phyloP scores from a whole-genome alignment of 352 stramenopile genomes.

The Globisporangium sylvaticum region DNA sequence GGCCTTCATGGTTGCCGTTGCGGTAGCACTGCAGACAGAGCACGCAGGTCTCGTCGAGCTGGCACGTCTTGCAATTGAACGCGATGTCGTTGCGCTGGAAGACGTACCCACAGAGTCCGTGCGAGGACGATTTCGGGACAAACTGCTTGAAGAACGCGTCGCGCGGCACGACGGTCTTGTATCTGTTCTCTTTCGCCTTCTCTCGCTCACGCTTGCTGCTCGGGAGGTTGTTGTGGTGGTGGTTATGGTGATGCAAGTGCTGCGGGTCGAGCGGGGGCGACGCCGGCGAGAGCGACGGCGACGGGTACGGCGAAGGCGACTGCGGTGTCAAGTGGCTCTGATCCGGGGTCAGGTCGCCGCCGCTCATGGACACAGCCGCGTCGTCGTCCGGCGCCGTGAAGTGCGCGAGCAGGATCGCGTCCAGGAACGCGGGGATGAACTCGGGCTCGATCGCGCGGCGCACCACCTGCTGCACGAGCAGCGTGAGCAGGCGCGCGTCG shows the following conservation, averaged over 20 bases:
- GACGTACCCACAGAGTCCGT: conserved; percentile 92
- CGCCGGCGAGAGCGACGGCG: conserved; percentile 17
- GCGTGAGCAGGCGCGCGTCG: conserved; percentile 10
- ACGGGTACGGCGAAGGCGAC: conserved; percentile 15
- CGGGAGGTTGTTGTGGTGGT: neutral
- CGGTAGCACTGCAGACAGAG: conserved; percentile 96
- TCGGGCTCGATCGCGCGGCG: conserved; percentile 21
- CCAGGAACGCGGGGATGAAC: conserved; percentile 29
- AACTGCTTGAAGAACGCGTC: conserved; percentile 62
- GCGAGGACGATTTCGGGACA: conserved; percentile 45
- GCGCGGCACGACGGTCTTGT: conserved; percentile 25
- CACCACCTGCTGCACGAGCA: conserved; percentile 20
- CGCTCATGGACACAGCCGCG: conserved; percentile 11
- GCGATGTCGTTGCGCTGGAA: conserved; percentile 97
- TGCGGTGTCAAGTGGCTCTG: conserved; percentile 13
- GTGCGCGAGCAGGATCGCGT: conserved; percentile 51
- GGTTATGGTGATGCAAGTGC: conserved; percentile 2
- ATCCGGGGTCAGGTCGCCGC: conserved; percentile 11
- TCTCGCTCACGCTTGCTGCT: conserved; percentile 12
- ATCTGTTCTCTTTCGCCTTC: conserved; percentile 4
- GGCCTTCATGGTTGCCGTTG: conserved; percentile 91
- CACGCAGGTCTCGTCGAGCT: conserved; percentile 97
- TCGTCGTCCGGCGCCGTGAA: conserved; percentile 4
- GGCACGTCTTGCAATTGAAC: conserved; percentile 98
- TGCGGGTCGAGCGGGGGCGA: conserved; percentile 16